These are phyloP conservation scores for Kwoniella shivajii DNA, from an alignment of 1,284 basidiomycete species.

Conservation along the genomic window DNA sequence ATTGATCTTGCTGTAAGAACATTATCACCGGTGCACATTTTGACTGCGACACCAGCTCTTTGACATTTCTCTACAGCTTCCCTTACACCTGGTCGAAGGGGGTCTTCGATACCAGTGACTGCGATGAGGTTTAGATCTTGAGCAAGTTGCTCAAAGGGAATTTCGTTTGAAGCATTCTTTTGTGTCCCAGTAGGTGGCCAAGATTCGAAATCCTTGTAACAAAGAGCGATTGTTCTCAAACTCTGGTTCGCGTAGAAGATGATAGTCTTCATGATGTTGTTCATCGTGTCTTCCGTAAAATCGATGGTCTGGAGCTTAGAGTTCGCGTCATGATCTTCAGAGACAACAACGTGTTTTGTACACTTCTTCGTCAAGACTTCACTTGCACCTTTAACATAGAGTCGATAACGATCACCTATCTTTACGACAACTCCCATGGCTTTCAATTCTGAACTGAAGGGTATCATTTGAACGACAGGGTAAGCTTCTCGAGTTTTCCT, in stretches of 20 bases:
- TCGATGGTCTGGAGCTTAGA: slow-evolving; percentile 61
- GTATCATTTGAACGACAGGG: slow-evolving; percentile 79
- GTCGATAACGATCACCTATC: slow-evolving; percentile 63
- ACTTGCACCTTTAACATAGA: slow-evolving; percentile 90
- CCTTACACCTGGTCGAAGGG: slow-evolving; percentile 83
- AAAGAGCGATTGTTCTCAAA: slow-evolving; percentile 87
- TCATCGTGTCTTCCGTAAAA: slow-evolving; percentile 67
- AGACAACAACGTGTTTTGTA: slow-evolving; percentile 68
- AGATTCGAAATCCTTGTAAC: slow-evolving; percentile 80
- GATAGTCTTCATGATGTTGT: slow-evolving; percentile 86
- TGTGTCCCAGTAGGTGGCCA: slow-evolving; percentile 76
- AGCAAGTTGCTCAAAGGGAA: slow-evolving; percentile 72
- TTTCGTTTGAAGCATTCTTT: slow-evolving; percentile 56
- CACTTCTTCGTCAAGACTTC: slow-evolving; percentile 86
- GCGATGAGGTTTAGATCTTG: slow-evolving; percentile 79
- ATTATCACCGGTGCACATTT: slow-evolving; percentile 99
- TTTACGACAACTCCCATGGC: slow-evolving; percentile 91
- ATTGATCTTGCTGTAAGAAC: slow-evolving; percentile 86
- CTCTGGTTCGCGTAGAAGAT: slow-evolving; percentile 97
- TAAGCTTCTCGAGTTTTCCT: slow-evolving; percentile 67
- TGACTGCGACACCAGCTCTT: slow-evolving; percentile 89
- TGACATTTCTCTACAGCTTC: slow-evolving; percentile 85
- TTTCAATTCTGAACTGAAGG: slow-evolving; percentile 93
- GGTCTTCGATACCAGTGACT: slow-evolving; percentile 94
- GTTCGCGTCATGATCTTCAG: slow-evolving; percentile 23